phyloP scores from a whole-genome alignment of 2,329 filamentous ascomycete genomes.

The Fusarium chaquense region DNA sequence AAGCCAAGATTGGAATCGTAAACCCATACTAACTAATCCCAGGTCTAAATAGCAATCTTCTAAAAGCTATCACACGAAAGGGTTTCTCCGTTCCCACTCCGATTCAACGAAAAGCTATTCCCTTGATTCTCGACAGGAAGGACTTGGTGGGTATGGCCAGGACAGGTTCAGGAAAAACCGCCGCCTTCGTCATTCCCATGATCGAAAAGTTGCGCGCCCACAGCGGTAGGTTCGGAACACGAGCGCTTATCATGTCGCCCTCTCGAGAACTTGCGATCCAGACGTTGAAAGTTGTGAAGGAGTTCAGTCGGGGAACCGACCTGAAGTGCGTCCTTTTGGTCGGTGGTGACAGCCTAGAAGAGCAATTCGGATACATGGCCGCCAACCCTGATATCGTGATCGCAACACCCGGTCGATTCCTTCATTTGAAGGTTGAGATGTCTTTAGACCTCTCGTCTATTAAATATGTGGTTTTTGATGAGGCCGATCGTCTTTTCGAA shows the following conservation, averaged over 20 bases:
- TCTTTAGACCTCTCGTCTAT: slow-evolving; percentile 89
- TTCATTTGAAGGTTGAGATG: slow-evolving; percentile 99
- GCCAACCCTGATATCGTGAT: slow-evolving; percentile 97
- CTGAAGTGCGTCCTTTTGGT: slow-evolving; percentile 90
- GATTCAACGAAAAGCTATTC: slow-evolving; percentile 97
- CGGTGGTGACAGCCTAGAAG: slow-evolving; percentile 94
- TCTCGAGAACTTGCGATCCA: slow-evolving; percentile 95
- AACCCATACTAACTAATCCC: slow-evolving; percentile 25
- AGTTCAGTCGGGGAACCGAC: slow-evolving; percentile 90
- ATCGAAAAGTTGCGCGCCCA: slow-evolving; percentile 92
- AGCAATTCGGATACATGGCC: slow-evolving; percentile 93
- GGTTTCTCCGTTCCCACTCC: slow-evolving; percentile 97
- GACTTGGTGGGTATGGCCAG: slow-evolving; percentile 99
- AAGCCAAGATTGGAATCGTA: not conserved
- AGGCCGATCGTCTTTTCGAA: slow-evolving; percentile 96
- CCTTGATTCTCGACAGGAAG: slow-evolving; percentile 86
- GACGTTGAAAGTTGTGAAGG: slow-evolving; percentile 96
- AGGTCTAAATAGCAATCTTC: slow-evolving; percentile 82
- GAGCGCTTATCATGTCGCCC: slow-evolving; percentile 89
- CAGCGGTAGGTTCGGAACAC: slow-evolving; percentile 85
- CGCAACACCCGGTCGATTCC: slow-evolving; percentile 93
- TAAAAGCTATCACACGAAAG: slow-evolving; percentile 93
- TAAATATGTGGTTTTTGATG: slow-evolving; percentile 95
- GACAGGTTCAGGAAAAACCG: slow-evolving; percentile 98
- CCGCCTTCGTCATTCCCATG: slow-evolving; percentile 98